Evolutionary conservation across 257 asterid species (phyloP), one percentile per base, ranked within the genome.

Genomic region (Forsythia suspensa): DNA sequence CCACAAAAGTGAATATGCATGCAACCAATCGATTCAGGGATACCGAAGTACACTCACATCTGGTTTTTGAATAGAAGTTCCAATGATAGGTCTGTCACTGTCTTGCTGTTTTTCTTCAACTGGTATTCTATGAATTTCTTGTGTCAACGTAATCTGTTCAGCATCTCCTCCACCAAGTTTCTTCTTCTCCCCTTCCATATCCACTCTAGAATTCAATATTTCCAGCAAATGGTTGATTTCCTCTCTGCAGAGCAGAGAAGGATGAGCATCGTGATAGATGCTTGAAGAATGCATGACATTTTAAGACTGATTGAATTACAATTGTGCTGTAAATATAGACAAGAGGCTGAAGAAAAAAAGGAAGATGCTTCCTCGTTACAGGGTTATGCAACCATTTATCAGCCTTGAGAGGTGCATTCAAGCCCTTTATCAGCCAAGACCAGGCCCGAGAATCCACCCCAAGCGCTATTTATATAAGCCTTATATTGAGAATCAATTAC

Each of bases 141-240:
- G 89, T 66, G 75, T 83, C 80, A 83, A 69, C 29, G 77, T 69
- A 76, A 80, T 79, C 80, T 82, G 80, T 77, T 83, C 87, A 75
- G 79, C 52, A 29, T 76, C 89, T 75, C 72, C 87, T 72, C 80
- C 89, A 79, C 79, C 78, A 67, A 81, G 79, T 39, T 79, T 85
- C 79, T 55, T 85, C 76, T 83, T 84, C 80, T 82, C 91, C 78
- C 43, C 65, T 70, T 88, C 89, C 39, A 70, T 76, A 39, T 83
- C 85, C 77, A 77, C 85, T 80, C 86, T 86, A n/a, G 96, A 88
- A 67, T 81, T 88, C 68, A 94, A 79, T 85, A 94, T 84, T 77
- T 86, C 93, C 76, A 84, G 76, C 89, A 94, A 88, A 83, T 80
- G 91, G 75, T 72, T 73, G 75, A 91, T 83, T 85, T 94, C 97